Evolutionary conservation across 805 yeast genomes (phyloP).

Genomic region (Spathaspora passalidarum): DNA sequence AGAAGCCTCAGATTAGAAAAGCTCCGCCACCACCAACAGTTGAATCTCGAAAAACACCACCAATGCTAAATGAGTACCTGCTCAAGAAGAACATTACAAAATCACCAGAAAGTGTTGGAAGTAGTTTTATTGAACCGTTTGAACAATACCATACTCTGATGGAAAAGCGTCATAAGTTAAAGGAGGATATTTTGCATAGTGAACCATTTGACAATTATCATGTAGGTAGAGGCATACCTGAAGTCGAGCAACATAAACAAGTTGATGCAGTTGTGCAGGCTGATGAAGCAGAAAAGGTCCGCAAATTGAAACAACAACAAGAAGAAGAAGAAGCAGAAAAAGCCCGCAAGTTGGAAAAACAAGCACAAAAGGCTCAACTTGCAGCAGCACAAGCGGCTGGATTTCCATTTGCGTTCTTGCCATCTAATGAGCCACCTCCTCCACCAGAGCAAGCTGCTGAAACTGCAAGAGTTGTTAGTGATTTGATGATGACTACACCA

Average conservation of each 20-base stretch:
- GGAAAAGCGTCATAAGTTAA: slow-evolving; percentile 9
- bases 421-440: slow-evolving; percentile 8
- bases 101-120: background rate
- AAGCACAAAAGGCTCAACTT: slow-evolving; percentile 10
- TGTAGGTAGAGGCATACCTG: background rate
- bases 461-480: slow-evolving; percentile 1
- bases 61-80: background rate
- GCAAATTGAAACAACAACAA: slow-evolving; percentile 8
- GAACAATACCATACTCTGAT: slow-evolving; percentile 19
- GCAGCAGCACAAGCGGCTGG: slow-evolving; percentile 14
- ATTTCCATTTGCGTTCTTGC: slow-evolving; percentile 9
- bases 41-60: slow-evolving; percentile 14
- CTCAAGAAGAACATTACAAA: background rate
- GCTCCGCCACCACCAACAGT: slow-evolving; percentile 10
- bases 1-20: slow-evolving; percentile 7
- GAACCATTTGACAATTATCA: slow-evolving; percentile 28
- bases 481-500: slow-evolving; percentile 5
- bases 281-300: slow-evolving; percentile 6
- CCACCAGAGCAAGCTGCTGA: slow-evolving; percentile 3
- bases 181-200: background rate
- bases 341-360: slow-evolving; percentile 8
- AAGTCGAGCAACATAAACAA: slow-evolving; percentile 1
- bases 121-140: slow-evolving; percentile 20
- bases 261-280: background rate
- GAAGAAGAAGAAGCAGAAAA: slow-evolving; percentile 4